Evolutionary conservation across 2,329 filamentous ascomycete species (phyloP).

Genomic region (Sclerotiophoma versabilis): DNA sequence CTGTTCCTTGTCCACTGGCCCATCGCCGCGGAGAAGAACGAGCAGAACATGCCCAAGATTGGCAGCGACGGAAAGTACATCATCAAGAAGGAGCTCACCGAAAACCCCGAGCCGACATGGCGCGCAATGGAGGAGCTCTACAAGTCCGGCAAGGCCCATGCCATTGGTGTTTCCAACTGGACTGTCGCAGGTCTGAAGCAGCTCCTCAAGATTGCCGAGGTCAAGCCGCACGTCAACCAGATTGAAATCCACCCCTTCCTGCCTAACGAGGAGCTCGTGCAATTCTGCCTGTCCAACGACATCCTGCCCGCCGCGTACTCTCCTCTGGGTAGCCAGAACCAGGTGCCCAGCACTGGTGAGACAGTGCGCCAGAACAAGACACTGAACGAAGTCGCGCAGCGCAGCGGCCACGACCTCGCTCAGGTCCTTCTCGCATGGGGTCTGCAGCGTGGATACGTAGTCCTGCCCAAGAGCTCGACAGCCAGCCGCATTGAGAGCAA

Average conservation of each 20-base stretch:
- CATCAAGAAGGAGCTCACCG: slow-evolving; percentile 70
- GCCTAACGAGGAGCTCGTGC: slow-evolving; percentile 67
- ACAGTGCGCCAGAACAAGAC: slow-evolving; percentile 72
- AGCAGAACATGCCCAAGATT: slow-evolving; percentile 61
- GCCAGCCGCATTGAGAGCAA: slow-evolving; percentile 62
- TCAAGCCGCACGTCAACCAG: slow-evolving; percentile 76
- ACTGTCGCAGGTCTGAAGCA: slow-evolving; percentile 72
- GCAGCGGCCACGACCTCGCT: slow-evolving; percentile 76
- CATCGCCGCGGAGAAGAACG: slow-evolving; percentile 60
- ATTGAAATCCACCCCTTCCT: slow-evolving; percentile 78
- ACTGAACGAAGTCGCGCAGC: slow-evolving; percentile 71
- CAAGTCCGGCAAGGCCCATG: slow-evolving; percentile 66
- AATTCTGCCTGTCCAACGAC: slow-evolving; percentile 65
- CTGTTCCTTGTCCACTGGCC: slow-evolving; percentile 73
- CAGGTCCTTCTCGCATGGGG: slow-evolving; percentile 87
- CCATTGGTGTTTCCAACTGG: slow-evolving; percentile 78
- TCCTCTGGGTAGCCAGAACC: slow-evolving; percentile 73
- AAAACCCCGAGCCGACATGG: slow-evolving; percentile 73
- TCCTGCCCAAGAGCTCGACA: slow-evolving; percentile 53
- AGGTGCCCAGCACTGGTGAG: slow-evolving; percentile 72
- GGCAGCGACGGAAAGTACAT: slow-evolving; percentile 65
- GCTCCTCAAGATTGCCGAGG: slow-evolving; percentile 68
- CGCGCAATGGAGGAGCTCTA: slow-evolving; percentile 69
- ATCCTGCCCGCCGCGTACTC: slow-evolving; percentile 71
- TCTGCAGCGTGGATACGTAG: slow-evolving; percentile 70